Percentiles rank a stretch among this genome's conserved stretches.
Evolutionary conservation across 352 stramenopile genomes (phyloP).

Genomic region (Globisporangium alternatum): DNA sequence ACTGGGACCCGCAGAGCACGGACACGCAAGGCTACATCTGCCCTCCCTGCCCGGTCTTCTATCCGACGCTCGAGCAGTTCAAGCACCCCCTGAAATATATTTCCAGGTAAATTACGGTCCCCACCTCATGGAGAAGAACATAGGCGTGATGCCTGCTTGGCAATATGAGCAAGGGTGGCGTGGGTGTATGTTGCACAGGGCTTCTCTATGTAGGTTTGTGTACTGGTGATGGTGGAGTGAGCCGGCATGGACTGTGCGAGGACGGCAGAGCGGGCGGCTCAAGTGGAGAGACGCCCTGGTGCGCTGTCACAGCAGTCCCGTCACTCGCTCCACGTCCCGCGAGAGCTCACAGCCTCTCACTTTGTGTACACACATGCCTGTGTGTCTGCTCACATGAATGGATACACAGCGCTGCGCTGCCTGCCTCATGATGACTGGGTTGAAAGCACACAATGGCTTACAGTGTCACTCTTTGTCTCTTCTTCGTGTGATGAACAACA

Average conservation of each 20-base stretch:
- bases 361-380: background rate
- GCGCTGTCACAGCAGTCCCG: background rate
- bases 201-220: background rate
- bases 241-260: background rate
- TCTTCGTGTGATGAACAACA: conserved; percentile 13
- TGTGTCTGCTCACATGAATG: background rate
- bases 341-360: background rate
- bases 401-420: background rate
- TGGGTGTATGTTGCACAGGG: background rate
- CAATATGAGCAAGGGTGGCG: background rate
- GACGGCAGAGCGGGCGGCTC: background rate
- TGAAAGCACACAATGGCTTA: conserved; percentile 1
- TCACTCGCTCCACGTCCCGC: background rate
- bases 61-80: conserved; percentile 87
- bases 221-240: background rate
- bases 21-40: conserved; percentile 78
- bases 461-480: conserved; percentile 4
- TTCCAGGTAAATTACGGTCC: conserved; percentile 73
- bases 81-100: conserved; percentile 92
- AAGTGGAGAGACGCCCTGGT: background rate
- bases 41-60: conserved; percentile 82
- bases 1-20: conserved; percentile 58
- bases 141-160: background rate
- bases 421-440: background rate
- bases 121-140: background rate